phyloP scores from a whole-genome alignment of 306 rosid genomes.

The Purshia tridentata region DNA sequence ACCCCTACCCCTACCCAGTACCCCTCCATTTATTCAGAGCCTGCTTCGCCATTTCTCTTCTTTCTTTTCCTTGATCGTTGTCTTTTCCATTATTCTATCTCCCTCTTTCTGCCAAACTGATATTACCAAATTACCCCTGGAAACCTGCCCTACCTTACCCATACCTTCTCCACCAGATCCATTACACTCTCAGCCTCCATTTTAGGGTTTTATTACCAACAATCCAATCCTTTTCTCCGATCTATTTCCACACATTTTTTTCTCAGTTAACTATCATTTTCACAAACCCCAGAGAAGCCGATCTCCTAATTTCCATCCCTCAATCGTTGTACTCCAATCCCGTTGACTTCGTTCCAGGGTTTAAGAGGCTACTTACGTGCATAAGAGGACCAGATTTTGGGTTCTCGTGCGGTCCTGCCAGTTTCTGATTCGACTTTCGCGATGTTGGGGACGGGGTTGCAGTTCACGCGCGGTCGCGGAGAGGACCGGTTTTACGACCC shows the following conservation, averaged over 20 bases:
- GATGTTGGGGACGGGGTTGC: slow-evolving; percentile 69
- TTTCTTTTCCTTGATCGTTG: slow-evolving; percentile 3
- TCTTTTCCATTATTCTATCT: not conserved
- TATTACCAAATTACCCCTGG: slow-evolving; percentile 37
- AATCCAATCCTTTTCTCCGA: slow-evolving; percentile 18
- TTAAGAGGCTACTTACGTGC: not conserved
- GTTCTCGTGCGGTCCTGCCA: slow-evolving; percentile 6
- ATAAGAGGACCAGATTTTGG: slow-evolving; percentile 6
- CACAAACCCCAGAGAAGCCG: slow-evolving; percentile 20
- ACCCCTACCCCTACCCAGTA: slow-evolving; percentile 6
- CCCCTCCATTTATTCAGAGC: slow-evolving; percentile 33
- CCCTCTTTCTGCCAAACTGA: not conserved
- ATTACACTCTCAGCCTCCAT: slow-evolving; percentile 37
- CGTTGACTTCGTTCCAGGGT: slow-evolving; percentile 46
- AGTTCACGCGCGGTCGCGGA: slow-evolving; percentile 57
- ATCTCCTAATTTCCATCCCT: slow-evolving; percentile 13
- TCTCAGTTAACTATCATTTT: slow-evolving; percentile 10
- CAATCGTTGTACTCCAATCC: not conserved
- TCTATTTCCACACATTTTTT: slow-evolving; percentile 9
- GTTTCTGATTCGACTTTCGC: slow-evolving; percentile 24
- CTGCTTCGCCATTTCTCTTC: not conserved
- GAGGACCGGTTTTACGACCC: slow-evolving; percentile 67
- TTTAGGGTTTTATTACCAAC: slow-evolving; percentile 25
- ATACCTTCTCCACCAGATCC: slow-evolving; percentile 45
- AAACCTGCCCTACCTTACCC: slow-evolving; percentile 15